Base-by-base conservation (phyloP, 257 asterid species). In the Plantago major region DNA sequence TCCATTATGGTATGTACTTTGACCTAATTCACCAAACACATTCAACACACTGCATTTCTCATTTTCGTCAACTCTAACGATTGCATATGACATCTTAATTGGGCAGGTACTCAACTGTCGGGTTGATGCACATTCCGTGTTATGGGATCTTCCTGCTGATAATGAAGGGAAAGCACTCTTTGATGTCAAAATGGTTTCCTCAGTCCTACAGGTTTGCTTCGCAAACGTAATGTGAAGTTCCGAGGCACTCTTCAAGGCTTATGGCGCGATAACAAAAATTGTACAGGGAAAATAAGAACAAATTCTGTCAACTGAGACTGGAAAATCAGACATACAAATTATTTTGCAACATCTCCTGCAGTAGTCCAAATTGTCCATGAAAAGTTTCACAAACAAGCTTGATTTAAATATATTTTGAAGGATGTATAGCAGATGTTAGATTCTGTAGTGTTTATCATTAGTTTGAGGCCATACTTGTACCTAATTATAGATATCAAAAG, bases 51-150 rank as follows among this genome's bases (percentile, higher is more conserved):
- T 15, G 6, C 22, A 57, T 14, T 58, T 42, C 47, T 6, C 63
- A 10, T 10, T 40, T 4, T 37, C 42, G 50, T 42, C 7, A 42
- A 58, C 12, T 18, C 58, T 45, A 9, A 16, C 26, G 64, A 40
- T n/a, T 10, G 19, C n/a, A 30, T 48, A 28, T 52, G 44, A 40
- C 28, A 61, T 18, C 33, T 63, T 19, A 33, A 48, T 13, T 65
- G 55, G 65, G 63, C 77, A 90, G 98, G 96, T 91, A 91, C 59
- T 81, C 88, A 45, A 79, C 89, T 0, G 90, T 91, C 71, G 96
- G 94, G n/a, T 48, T 88, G 76, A 70, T 91, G 98, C 96, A 91
- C 69, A 73, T 85, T 72, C 96, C 98, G 9, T 91, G 95, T 55
- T 91, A 88, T 55, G 90, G 96, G 18, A 73, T 88, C 37, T 91